These are phyloP conservation scores for Cordyceps pruinosa DNA, from an alignment of 2,329 filamentous ascomycete genomes.

Conservation along the genomic window DNA sequence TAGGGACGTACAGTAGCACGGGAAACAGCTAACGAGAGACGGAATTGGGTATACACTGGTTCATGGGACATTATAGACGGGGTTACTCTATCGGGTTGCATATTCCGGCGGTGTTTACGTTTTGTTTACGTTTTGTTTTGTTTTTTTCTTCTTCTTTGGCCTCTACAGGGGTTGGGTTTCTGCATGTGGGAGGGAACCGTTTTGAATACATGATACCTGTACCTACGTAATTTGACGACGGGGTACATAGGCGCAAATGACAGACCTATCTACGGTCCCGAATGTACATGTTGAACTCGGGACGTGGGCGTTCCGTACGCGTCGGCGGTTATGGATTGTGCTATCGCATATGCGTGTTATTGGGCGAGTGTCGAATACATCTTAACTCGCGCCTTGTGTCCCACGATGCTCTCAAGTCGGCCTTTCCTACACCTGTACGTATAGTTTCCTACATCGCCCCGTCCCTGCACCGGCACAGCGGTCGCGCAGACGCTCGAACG, in stretches of 20 bases:
- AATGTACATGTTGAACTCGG: no score
- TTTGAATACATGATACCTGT: not conserved
- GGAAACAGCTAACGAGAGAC: not conserved
- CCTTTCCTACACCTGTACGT: no score
- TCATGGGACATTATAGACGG: conserved; percentile 5
- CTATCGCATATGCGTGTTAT: no score
- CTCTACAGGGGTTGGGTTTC: not conserved
- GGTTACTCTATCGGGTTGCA: conserved; percentile 1
- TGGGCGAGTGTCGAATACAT: no score
- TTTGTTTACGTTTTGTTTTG: not conserved
- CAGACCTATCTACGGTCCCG: not conserved
- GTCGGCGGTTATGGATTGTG: no score
- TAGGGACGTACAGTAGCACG: not conserved
- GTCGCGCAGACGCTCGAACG: no score
- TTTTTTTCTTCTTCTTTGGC: not conserved
- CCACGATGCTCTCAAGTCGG: no score
- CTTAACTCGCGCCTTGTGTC: no score
- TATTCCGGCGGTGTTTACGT: not conserved
- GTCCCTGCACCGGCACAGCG: no score
- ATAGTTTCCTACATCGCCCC: no score
- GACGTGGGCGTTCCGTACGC: not conserved
- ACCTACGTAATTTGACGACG: conserved; percentile 2
- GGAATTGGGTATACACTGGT: not conserved
- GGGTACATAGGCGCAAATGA: not conserved
- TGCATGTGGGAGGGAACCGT: not conserved